Evolutionary conservation across 1,284 basidiomycete genomes (phyloP).

Genomic region (Rhodotorula sp.): DNA sequence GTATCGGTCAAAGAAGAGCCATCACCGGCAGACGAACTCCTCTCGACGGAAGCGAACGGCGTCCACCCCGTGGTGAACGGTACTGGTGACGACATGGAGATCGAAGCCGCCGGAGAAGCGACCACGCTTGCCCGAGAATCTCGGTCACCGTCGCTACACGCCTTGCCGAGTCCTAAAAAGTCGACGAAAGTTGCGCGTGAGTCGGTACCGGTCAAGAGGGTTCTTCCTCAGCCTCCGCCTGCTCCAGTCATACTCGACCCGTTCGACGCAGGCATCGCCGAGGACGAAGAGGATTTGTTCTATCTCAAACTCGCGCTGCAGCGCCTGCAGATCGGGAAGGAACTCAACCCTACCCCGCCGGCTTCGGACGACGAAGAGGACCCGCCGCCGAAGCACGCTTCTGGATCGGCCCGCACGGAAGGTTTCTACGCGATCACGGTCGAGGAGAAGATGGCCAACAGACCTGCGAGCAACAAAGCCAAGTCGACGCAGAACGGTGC

Average conservation of each 20-base stretch:
- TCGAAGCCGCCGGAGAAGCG: slow-evolving; percentile 11
- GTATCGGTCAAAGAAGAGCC: slow-evolving; percentile 14
- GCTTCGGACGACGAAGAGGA: slow-evolving; percentile 35
- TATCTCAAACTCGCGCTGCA: slow-evolving; percentile 69
- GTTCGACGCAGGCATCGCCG: slow-evolving; percentile 60
- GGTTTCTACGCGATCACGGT: slow-evolving; percentile 93
- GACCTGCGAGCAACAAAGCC: slow-evolving; percentile 60
- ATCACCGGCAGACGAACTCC: neutral
- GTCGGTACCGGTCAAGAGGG: slow-evolving; percentile 1
- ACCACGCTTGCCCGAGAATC: neutral
- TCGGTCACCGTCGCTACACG: neutral
- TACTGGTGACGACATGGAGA: slow-evolving; percentile 8
- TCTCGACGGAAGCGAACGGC: neutral
- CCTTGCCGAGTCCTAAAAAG: neutral
- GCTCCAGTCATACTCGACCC: slow-evolving; percentile 57
- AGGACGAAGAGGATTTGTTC: slow-evolving; percentile 90
- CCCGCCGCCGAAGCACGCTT: slow-evolving; percentile 59
- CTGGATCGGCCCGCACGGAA: slow-evolving; percentile 84
- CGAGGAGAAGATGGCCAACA: slow-evolving; percentile 84
- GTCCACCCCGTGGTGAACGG: neutral
- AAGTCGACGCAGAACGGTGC: slow-evolving; percentile 48
- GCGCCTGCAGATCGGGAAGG: slow-evolving; percentile 46
- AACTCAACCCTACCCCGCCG: slow-evolving; percentile 38
- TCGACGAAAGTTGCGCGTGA: slow-evolving; percentile 1
- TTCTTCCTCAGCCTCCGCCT: slow-evolving; percentile 15